Evolutionary conservation across 2,329 filamentous ascomycete genomes (phyloP).

Genomic region (Chalaropsis thielavioides): DNA sequence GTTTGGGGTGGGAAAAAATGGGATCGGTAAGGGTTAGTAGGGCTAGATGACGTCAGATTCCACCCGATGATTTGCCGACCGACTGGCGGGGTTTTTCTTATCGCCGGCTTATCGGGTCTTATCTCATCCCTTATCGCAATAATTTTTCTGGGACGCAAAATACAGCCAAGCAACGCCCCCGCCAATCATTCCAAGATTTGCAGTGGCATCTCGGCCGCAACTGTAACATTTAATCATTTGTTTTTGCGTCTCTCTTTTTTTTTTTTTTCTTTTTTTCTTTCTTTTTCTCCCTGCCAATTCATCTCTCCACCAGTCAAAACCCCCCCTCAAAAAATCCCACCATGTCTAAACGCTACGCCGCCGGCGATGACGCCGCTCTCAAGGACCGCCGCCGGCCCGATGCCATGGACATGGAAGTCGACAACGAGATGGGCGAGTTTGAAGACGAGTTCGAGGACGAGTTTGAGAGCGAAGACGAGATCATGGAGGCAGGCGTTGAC

Average conservation of each 20-base stretch:
- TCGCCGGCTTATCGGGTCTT: neutral
- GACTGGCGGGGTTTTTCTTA: neutral
- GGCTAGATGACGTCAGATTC: neutral
- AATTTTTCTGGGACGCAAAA: constrained; percentile 8
- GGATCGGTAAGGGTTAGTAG: neutral
- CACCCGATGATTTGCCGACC: neutral
- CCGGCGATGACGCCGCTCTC: constrained; percentile 34
- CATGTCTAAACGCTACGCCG: constrained; percentile 49
- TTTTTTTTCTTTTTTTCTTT: neutral
- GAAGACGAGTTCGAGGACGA: constrained; percentile 93
- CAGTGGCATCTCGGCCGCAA: neutral
- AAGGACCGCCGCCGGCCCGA: constrained; percentile 49
- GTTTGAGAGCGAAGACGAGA: constrained; percentile 78
- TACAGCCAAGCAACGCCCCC: neutral
- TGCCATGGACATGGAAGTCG: constrained; percentile 50
- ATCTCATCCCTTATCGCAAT: constrained; percentile 5
- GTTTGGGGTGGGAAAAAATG: neutral
- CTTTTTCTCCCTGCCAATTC: neutral
- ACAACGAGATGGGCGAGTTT: constrained; percentile 60
- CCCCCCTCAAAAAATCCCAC: constrained; percentile 6
- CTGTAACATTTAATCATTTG: neutral
- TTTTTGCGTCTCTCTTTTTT: neutral
- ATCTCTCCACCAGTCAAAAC: neutral
- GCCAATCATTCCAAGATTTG: neutral
- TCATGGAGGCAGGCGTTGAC: constrained; percentile 87